Percentiles rank a stretch among this genome's conserved stretches.
Conservation (phyloP, 2,329 filamentous ascomycete species). For the Fusarium solani-melongenae region DNA sequence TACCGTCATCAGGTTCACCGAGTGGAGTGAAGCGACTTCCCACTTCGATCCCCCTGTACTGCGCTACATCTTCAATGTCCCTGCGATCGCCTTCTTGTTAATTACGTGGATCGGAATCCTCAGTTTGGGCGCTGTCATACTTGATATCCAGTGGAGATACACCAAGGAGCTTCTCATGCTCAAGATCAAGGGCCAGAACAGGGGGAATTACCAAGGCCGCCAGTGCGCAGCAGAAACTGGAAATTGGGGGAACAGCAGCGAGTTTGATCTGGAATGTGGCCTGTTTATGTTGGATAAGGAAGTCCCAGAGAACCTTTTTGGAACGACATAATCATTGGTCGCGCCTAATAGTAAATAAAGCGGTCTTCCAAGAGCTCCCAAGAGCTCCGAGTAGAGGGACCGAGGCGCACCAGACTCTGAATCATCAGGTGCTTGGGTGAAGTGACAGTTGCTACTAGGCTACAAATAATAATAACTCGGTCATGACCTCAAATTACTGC, state of each 20-base stretch:
- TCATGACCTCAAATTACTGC: too few species aligned
- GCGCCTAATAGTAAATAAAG: too few species aligned
- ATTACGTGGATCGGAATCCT: neutral
- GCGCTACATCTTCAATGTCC: neutral
- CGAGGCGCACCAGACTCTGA: too few species aligned
- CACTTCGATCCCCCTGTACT: neutral
- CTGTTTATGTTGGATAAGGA: neutral
- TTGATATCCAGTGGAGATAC: neutral
- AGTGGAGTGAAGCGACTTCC: neutral
- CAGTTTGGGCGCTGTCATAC: neutral
- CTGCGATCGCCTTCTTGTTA: neutral
- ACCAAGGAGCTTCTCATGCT: neutral
- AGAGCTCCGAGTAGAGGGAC: too few species aligned
- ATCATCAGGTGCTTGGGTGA: too few species aligned
- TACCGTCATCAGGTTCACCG: neutral
- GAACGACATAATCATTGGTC: neutral
- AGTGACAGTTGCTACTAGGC: too few species aligned
- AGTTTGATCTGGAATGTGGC: neutral
- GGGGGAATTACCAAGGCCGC: neutral
- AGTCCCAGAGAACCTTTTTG: neutral
- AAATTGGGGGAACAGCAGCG: neutral
- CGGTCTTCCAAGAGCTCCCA: too few species aligned
- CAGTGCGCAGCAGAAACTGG: neutral
- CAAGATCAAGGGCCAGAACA: neutral
- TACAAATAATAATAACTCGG: too few species aligned